Conservation (phyloP, 441 rosid species). For the Brassica hybrid region DNA sequence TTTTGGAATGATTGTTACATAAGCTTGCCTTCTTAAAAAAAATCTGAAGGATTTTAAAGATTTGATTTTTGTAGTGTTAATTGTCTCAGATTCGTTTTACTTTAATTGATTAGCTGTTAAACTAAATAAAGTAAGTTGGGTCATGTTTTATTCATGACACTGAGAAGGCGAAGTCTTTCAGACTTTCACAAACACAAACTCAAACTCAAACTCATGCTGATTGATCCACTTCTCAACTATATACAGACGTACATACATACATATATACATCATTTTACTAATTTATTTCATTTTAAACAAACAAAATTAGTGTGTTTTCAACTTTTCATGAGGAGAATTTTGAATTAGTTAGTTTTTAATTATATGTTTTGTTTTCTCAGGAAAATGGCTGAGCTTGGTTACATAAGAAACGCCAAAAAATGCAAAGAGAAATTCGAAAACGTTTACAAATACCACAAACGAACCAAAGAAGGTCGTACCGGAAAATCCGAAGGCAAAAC, state of each 20-base stretch:
- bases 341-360: no score
- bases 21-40: neutral
- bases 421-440: conserved; percentile 79
- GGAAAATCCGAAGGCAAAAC: conserved; percentile 51
- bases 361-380: conserved; percentile 30
- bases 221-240: conserved; percentile 35
- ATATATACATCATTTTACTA: conserved; percentile 12
- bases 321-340: neutral
- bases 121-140: conserved; percentile 39
- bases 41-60: conserved; percentile 23
- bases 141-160: conserved; percentile 45
- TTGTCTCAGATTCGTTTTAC: conserved; percentile 28
- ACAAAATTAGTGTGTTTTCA: neutral
- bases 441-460: conserved; percentile 64
- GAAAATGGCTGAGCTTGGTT: conserved; percentile 65
- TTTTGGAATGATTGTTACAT: conserved; percentile 10
- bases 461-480: conserved; percentile 60
- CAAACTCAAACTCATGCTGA: conserved; percentile 40
- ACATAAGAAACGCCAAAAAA: conserved; percentile 62
- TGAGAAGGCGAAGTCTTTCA: conserved; percentile 28
- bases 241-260: neutral
- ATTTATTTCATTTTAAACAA: neutral
- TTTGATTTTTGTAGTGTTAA: conserved; percentile 11
- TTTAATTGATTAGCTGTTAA: conserved; percentile 13
- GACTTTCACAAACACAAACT: no score